Evolutionary conservation across 2,329 filamentous ascomycete genomes (phyloP).

Genomic region (Sordariomycetes sp.): DNA sequence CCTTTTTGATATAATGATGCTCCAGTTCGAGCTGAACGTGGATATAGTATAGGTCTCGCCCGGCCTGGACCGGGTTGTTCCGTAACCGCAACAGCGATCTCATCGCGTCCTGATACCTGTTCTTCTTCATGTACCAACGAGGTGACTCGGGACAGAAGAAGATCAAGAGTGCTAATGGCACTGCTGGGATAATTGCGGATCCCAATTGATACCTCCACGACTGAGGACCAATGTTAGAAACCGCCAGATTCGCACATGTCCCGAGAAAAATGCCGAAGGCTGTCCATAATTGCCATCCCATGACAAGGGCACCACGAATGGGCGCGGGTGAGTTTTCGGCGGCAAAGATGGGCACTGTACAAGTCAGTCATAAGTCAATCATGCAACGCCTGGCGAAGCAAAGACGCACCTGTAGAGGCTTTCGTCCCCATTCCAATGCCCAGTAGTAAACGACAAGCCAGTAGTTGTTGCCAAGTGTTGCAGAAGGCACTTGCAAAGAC

Average conservation of each 20-base stretch:
- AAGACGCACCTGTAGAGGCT: conserved; percentile 43
- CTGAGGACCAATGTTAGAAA: conserved; percentile 18
- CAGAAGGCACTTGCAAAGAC: conserved; percentile 65
- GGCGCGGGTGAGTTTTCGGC: conserved; percentile 63
- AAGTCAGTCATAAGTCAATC: neutral
- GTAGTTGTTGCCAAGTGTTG: conserved; percentile 62
- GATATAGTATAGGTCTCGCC: conserved; percentile 54
- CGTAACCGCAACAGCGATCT: conserved; percentile 41
- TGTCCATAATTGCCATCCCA: conserved; percentile 71
- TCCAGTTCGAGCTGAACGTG: conserved; percentile 57
- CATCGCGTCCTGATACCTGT: conserved; percentile 51
- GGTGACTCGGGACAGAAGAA: conserved; percentile 60
- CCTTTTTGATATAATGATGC: conserved; percentile 34
- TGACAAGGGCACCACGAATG: conserved; percentile 68
- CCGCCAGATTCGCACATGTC: conserved; percentile 49
- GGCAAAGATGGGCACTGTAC: conserved; percentile 62
- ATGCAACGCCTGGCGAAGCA: neutral
- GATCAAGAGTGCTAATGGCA: conserved; percentile 48
- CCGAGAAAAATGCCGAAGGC: conserved; percentile 54
- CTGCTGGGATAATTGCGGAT: conserved; percentile 51
- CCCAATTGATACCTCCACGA: conserved; percentile 57
- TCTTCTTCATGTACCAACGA: conserved; percentile 60
- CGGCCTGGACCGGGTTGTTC: conserved; percentile 46
- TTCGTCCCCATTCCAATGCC: conserved; percentile 74
- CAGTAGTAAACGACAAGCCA: conserved; percentile 62